A percentile compares a stretch with the other conserved stretches of the same genome.
phyloP scores from a whole-genome alignment of 257 asterid genomes.

The Primulina tabacum region DNA sequence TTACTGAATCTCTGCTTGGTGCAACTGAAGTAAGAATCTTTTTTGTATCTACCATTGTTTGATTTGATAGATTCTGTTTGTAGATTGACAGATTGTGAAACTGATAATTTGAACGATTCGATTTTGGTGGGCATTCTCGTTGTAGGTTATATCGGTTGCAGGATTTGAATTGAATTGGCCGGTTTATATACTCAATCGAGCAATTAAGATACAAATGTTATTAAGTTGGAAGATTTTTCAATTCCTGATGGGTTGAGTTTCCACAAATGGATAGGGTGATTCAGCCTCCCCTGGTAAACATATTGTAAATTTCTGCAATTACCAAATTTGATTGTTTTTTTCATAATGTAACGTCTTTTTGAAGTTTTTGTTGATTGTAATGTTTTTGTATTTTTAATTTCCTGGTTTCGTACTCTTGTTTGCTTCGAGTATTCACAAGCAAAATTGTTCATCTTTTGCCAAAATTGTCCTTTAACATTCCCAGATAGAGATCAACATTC shows the following conservation, averaged over 20 bases:
- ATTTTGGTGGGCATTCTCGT: constrained; percentile 20
- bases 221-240: constrained; percentile 15
- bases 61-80: neutral
- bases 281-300: constrained; percentile 67
- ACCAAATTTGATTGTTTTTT: neutral
- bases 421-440: neutral
- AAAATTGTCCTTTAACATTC: neutral
- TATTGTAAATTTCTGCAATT: constrained; percentile 8
- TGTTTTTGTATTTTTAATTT: neutral
- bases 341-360: neutral
- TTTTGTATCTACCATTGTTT: neutral
- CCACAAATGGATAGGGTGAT: constrained; percentile 51
- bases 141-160: constrained; percentile 8
- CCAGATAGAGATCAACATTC: neutral
- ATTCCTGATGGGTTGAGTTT: constrained; percentile 21
- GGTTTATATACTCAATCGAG: neutral
- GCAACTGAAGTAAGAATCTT: neutral
- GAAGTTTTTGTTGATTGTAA: neutral
- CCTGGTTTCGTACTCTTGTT: neutral
- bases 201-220: constrained; percentile 24
- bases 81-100: constrained; percentile 4
- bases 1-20: neutral
- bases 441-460: neutral
- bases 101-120: constrained; percentile 8
- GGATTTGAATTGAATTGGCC: constrained; percentile 17